Conservation (phyloP, 768 basidiomycete genomes). For the Tricholomella constricta region DNA sequence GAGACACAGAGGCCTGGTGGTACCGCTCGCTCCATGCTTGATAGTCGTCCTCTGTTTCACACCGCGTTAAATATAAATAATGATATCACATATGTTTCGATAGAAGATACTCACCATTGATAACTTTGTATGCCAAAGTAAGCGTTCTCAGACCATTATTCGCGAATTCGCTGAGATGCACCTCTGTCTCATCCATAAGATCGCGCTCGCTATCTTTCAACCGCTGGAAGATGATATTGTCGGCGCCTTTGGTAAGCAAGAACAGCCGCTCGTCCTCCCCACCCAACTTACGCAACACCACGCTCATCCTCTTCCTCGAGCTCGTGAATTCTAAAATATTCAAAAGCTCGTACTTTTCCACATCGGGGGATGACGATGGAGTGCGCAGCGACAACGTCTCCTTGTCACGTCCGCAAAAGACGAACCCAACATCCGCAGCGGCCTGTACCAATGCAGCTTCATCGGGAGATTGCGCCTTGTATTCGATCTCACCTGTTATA, state of each 20-base stretch:
- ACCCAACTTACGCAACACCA: conserved; percentile 75
- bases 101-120: conserved; percentile 52
- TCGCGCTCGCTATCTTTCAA: conserved; percentile 64
- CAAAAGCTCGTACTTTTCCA: conserved; percentile 85
- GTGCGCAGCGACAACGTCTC: conserved; percentile 76
- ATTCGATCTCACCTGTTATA: conserved; percentile 71
- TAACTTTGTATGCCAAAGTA: conserved; percentile 86
- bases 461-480: conserved; percentile 96
- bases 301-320: conserved; percentile 92
- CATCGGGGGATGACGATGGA: conserved; percentile 57
- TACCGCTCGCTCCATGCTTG: conserved; percentile 79
- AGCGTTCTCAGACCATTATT: conserved; percentile 84
- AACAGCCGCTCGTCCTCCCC: conserved; percentile 61
- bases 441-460: conserved; percentile 98
- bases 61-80: conserved; percentile 1
- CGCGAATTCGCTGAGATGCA: conserved; percentile 85
- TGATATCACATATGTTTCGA: background rate
- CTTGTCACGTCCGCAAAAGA: conserved; percentile 87
- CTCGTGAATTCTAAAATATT: conserved; percentile 96
- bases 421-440: conserved; percentile 91
- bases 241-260: conserved; percentile 87
- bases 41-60: conserved; percentile 67
- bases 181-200: conserved; percentile 74
- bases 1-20: conserved; percentile 73
- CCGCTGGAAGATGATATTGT: conserved; percentile 94